phyloP scores from a whole-genome alignment of 2,329 filamentous ascomycete genomes.

The Teratosphaeria epicoccoides region DNA sequence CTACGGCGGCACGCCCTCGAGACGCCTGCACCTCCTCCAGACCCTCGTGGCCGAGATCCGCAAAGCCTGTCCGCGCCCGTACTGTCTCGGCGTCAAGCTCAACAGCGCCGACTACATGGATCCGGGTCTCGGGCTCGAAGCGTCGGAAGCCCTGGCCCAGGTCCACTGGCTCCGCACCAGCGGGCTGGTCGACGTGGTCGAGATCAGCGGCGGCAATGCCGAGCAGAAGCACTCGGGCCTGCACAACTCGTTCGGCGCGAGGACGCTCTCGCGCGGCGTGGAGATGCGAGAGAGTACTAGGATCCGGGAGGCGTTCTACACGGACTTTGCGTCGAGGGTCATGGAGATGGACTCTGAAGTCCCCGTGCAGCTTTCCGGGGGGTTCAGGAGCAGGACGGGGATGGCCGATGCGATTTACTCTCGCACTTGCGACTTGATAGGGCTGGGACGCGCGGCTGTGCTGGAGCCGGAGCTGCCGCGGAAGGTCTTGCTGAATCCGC shows the following conservation, averaged over 20 bases:
- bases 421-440: constrained; percentile 41
- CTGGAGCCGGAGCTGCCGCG: constrained; percentile 34
- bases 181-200: constrained; percentile 52
- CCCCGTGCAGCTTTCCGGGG: constrained; percentile 44
- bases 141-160: constrained; percentile 48
- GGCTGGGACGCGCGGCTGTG: constrained; percentile 38
- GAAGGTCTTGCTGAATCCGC: constrained; percentile 26
- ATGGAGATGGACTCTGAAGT: constrained; percentile 16
- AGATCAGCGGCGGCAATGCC: constrained; percentile 51
- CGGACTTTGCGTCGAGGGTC: constrained; percentile 46
- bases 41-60: constrained; percentile 36
- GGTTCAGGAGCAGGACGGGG: constrained; percentile 45
- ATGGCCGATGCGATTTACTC: constrained; percentile 40
- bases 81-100: constrained; percentile 40
- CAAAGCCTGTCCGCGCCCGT: constrained; percentile 31
- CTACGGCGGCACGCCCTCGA: constrained; percentile 38
- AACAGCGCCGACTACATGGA: constrained; percentile 40
- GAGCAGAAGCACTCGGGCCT: constrained; percentile 15
- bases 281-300: constrained; percentile 30
- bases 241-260: constrained; percentile 14
- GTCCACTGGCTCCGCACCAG: constrained; percentile 39
- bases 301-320: constrained; percentile 56
- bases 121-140: constrained; percentile 14
- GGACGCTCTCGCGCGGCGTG: constrained; percentile 27
- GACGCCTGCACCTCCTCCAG: constrained; percentile 37